Evolutionary conservation across 2,329 filamentous ascomycete genomes (phyloP).

Genomic region (Pseudogymnoascus sp.): DNA sequence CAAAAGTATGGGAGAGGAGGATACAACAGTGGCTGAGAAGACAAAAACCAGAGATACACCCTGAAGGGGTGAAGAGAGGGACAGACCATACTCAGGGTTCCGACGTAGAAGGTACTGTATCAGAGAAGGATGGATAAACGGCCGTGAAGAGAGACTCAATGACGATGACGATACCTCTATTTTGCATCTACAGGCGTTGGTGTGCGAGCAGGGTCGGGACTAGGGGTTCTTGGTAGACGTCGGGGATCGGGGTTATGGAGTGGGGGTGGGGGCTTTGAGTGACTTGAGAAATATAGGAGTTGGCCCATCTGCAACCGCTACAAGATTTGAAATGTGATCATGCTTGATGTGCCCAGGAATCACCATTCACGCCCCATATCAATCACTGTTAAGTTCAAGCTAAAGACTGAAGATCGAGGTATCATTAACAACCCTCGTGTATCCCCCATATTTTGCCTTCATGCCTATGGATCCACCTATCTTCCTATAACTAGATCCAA

Average conservation of each 20-base stretch:
- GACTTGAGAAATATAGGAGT: constrained; percentile 1
- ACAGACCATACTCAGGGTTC: background rate
- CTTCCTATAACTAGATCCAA: background rate
- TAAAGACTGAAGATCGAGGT: background rate
- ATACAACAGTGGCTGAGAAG: background rate
- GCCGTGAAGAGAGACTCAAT: background rate
- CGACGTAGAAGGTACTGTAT: background rate
- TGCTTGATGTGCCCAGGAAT: background rate
- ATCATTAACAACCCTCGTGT: background rate
- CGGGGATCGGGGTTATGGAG: constrained; percentile 1
- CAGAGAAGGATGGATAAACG: background rate
- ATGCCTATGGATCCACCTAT: background rate
- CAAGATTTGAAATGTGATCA: background rate
- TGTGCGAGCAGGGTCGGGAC: background rate
- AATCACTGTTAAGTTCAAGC: background rate
- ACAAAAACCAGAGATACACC: background rate
- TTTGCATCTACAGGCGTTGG: constrained; percentile 7
- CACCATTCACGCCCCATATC: background rate
- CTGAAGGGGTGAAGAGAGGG: background rate
- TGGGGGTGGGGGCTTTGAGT: background rate
- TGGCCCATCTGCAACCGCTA: background rate
- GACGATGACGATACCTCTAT: constrained; percentile 3
- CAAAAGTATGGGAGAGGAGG: background rate
- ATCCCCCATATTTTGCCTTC: background rate
- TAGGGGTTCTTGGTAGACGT: constrained; percentile 2